Percentiles rank a stretch among this genome's conserved stretches.
These are phyloP conservation scores for Penicillium oxalicum DNA, from an alignment of 2,329 filamentous ascomycete species.

Conservation along the genomic window DNA sequence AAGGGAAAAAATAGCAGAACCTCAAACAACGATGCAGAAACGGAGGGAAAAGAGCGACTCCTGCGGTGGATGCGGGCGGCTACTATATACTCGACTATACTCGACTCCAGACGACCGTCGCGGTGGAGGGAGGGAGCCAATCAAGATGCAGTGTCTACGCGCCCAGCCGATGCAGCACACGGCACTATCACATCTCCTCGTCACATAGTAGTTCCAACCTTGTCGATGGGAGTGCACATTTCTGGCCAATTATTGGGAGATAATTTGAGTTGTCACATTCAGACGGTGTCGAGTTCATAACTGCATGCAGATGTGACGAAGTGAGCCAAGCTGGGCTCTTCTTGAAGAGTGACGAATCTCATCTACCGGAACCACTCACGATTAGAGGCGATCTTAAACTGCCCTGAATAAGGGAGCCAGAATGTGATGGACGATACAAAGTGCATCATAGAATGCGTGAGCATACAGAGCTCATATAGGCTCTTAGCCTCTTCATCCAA, in stretches of 20 bases:
- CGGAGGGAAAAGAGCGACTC: conserved; percentile 8
- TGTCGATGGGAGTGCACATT: conserved; percentile 1
- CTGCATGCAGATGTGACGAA: conserved; percentile 2
- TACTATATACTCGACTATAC: conserved; percentile 25
- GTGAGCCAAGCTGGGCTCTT: background rate
- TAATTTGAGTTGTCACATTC: background rate
- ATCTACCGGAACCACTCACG: too few species aligned
- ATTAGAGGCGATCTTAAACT: too few species aligned
- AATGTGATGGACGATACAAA: too few species aligned
- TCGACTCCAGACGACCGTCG: background rate
- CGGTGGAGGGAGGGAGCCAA: conserved; percentile 7
- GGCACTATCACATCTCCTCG: conserved; percentile 15
- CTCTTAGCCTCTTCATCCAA: too few species aligned
- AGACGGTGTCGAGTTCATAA: background rate
- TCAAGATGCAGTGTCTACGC: conserved; percentile 12
- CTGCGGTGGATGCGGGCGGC: conserved; percentile 23
- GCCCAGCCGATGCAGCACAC: conserved; percentile 17
- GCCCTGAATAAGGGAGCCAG: too few species aligned
- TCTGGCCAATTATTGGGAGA: conserved; percentile 7
- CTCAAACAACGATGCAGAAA: conserved; percentile 29
- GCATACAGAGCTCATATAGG: too few species aligned
- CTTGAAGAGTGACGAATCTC: too few species aligned
- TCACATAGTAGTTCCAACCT: conserved; percentile 18
- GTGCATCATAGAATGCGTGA: too few species aligned
- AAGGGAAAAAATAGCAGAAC: conserved; percentile 23